Evolutionary conservation across 192 early-diverging fungal genomes (phyloP).

Genomic region (Martensiomyces pterosporus): DNA sequence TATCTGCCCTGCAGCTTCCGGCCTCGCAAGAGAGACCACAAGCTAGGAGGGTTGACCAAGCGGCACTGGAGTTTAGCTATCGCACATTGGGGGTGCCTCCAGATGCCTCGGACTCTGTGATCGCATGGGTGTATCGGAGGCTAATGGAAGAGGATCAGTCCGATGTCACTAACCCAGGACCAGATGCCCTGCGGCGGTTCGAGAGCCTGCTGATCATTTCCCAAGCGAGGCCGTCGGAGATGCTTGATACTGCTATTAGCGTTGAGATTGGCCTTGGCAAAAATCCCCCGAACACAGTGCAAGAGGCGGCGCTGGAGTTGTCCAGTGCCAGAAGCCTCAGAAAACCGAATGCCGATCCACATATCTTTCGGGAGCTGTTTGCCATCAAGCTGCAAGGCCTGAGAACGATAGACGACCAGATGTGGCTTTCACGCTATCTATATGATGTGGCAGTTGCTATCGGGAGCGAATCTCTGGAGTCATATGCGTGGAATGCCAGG

Average conservation of each 20-base stretch:
- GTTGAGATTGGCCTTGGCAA: too few relatives aligned
- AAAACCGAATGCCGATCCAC: too few relatives aligned
- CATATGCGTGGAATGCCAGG: not conserved
- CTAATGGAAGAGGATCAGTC: conserved; percentile 47
- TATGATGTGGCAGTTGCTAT: not conserved
- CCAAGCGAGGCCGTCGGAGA: conserved; percentile 25
- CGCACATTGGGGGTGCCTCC: conserved; percentile 37
- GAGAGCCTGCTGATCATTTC: conserved; percentile 47
- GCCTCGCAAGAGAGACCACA: not conserved
- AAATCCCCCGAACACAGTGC: too few relatives aligned
- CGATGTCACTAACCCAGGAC: conserved; percentile 12
- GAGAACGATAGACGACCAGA: not conserved
- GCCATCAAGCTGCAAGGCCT: conserved; percentile 16
- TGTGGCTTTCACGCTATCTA: not conserved
- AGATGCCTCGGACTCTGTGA: conserved; percentile 45
- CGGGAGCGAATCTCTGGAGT: not conserved
- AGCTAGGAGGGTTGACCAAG: not conserved
- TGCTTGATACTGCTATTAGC: conserved; percentile 36
- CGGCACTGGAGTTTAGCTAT: conserved; percentile 17
- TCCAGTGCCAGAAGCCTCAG: too few relatives aligned
- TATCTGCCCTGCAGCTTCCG: conserved; percentile 5
- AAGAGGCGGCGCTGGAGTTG: too few relatives aligned
- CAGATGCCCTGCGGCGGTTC: conserved; percentile 26
- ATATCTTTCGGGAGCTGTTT: conserved; percentile 24
- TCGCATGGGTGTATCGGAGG: conserved; percentile 53